These are phyloP conservation scores for Leishmania guyanensis DNA, from an alignment of 208 protist species.

Conservation along the genomic window DNA sequence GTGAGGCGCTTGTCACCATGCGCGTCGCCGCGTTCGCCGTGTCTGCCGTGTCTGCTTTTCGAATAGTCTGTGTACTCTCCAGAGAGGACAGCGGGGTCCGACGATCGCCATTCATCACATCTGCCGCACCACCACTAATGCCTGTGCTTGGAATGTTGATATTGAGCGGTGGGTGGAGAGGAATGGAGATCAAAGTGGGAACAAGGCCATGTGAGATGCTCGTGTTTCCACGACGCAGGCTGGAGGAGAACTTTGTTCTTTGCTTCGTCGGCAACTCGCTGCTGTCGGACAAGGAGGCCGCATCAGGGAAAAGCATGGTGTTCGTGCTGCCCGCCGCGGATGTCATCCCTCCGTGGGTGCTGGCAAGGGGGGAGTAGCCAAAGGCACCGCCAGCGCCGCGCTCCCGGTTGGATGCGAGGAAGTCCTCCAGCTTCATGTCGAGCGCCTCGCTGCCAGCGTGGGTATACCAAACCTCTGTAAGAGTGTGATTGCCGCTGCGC, in stretches of 20 bases:
- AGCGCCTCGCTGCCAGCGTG: slow-evolving; percentile 48
- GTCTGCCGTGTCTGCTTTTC: not conserved
- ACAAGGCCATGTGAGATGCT: not conserved
- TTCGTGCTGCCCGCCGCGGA: slow-evolving; percentile 9
- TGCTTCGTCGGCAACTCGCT: slow-evolving; percentile 14
- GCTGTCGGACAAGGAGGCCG: slow-evolving; percentile 9
- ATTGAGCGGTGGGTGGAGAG: slow-evolving; percentile 6
- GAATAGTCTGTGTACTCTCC: not conserved
- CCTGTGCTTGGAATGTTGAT: not conserved
- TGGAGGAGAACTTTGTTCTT: not conserved
- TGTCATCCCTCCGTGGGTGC: not conserved
- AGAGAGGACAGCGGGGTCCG: slow-evolving; percentile 1
- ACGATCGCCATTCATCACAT: not conserved
- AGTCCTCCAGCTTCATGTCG: slow-evolving; percentile 65
- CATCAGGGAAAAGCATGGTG: slow-evolving; percentile 21
- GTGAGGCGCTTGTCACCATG: not conserved
- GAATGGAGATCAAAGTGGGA: not conserved
- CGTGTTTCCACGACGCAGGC: slow-evolving; percentile 7
- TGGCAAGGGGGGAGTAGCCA: slow-evolving; percentile 18
- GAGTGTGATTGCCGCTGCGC: slow-evolving; percentile 45
- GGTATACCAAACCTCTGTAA: slow-evolving; percentile 60
- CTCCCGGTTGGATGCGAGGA: slow-evolving; percentile 50
- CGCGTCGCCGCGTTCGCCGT: not conserved
- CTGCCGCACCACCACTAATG: not conserved
- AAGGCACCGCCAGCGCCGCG: slow-evolving; percentile 11